Base-by-base conservation (phyloP, 2,329 filamentous ascomycete genomes). In the Neodidymelliopsis sp. region DNA sequence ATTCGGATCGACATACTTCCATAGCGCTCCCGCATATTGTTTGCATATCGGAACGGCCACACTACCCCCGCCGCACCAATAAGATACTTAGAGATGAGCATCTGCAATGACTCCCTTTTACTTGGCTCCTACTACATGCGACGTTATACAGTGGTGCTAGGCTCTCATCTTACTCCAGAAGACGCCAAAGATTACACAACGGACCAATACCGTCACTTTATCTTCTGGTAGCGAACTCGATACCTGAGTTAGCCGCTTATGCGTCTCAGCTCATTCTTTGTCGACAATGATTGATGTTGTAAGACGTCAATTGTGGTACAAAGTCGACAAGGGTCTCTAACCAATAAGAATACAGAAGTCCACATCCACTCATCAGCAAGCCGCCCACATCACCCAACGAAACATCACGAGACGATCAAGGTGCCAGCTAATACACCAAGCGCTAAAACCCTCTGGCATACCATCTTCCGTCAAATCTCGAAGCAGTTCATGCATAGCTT, bases 21-120 rank as follows among this genome's bases (percentile, higher is more conserved):
- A 58, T 52, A 56, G 59, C 66, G 62, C 62, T 67, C 62, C 56
- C 60, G 60, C 56, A 57, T 49, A 62, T 63, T 65, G 31, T 62
- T 37, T 63, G 63, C 63, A 59, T 60, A 54, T 49, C 49, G 58
- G 56, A 33, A 59, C 54, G 53, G 52, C 54, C 53, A 51, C 53
- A 54, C 28, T 34, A 37, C 43, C 49, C 58, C 39, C 48, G 39
- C 46, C 52, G 53, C 53, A 19, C 62, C 60, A 65, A 64, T 65
- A 12, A 29, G 19, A 28, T 18, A 22, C 7, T 23, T 7, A 13
- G 30, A 33, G 23, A 24, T 35, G 25, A 31, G 22, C 48, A 44
- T 37, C 12, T 27, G 27, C 28, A 35, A 19, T 35, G 30, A 38
- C 31, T n/a, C n/a, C 29, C 36, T 51, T 41, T 13, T 4, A 19